phyloP scores from a whole-genome alignment of 306 rosid species.

The Vigna trinervia region DNA sequence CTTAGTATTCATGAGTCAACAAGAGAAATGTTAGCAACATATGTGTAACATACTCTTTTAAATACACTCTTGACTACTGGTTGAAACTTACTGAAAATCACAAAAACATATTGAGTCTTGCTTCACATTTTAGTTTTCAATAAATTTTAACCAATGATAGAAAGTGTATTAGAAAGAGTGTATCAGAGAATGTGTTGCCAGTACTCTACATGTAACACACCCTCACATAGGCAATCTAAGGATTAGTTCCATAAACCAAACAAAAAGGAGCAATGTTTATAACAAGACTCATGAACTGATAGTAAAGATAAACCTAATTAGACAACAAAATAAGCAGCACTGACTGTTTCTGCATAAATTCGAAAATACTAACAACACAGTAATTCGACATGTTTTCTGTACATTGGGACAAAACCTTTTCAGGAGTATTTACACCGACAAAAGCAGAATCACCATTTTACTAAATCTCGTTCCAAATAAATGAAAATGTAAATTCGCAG shows the following conservation, averaged over 20 bases:
- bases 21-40: not conserved
- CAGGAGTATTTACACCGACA: not conserved
- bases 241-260: slow-evolving; percentile 27
- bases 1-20: not conserved
- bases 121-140: not conserved
- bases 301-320: slow-evolving; percentile 22
- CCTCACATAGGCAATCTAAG: not conserved
- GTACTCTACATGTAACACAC: not conserved
- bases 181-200: not conserved
- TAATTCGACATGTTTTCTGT: not conserved
- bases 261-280: slow-evolving; percentile 8
- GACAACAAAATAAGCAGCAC: not conserved
- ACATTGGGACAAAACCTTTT: not conserved
- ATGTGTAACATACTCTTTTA: not conserved
- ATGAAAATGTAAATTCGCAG: not conserved
- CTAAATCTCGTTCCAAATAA: slow-evolving; percentile 2
- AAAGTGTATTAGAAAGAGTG: not conserved
- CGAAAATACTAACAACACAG: not conserved
- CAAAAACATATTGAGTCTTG: not conserved
- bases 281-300: not conserved
- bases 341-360: not conserved
- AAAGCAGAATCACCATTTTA: slow-evolving; percentile 2
- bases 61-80: not conserved
- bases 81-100: not conserved
- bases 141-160: not conserved